These are phyloP conservation scores for Fusarium vanettenii DNA, from an alignment of 2,329 filamentous ascomycete species.

Conservation along the genomic window DNA sequence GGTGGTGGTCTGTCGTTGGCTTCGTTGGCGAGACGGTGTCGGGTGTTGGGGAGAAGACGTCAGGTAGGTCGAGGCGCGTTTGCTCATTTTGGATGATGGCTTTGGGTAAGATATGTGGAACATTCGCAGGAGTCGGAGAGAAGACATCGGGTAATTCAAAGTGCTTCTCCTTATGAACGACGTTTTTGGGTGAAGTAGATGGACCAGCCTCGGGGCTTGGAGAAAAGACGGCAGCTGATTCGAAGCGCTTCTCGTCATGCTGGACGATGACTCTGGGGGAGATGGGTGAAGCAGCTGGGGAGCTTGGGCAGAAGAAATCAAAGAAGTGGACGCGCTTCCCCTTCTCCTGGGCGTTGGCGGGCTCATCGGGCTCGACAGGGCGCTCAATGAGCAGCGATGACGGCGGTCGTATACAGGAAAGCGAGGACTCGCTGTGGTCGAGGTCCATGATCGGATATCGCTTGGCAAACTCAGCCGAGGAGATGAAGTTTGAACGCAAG, in stretches of 20 bases:
- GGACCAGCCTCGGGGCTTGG: not conserved
- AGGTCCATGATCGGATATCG: conserved; percentile 7
- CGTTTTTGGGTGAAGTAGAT: not conserved
- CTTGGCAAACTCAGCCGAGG: not conserved
- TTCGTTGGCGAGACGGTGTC: not conserved
- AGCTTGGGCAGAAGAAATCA: not conserved
- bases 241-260: not conserved
- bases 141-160: not conserved
- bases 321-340: not conserved
- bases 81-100: not conserved
- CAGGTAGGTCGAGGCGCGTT: not conserved
- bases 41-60: not conserved
- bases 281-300: not conserved
- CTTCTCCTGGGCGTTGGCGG: not conserved
- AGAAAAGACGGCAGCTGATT: not conserved
- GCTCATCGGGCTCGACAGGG: not conserved
- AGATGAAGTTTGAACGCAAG: not conserved
- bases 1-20: not conserved
- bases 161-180: not conserved
- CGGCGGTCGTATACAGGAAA: conserved; percentile 23
- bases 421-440: conserved; percentile 1
- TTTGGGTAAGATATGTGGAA: not conserved
- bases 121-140: not conserved
- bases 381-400: conserved; percentile 31
- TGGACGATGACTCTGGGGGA: not conserved